Percentiles rank a stretch among this genome's conserved stretches.
Conservation (phyloP, 176 grass and related monocot genomes). For the Pontederia paniculata region DNA sequence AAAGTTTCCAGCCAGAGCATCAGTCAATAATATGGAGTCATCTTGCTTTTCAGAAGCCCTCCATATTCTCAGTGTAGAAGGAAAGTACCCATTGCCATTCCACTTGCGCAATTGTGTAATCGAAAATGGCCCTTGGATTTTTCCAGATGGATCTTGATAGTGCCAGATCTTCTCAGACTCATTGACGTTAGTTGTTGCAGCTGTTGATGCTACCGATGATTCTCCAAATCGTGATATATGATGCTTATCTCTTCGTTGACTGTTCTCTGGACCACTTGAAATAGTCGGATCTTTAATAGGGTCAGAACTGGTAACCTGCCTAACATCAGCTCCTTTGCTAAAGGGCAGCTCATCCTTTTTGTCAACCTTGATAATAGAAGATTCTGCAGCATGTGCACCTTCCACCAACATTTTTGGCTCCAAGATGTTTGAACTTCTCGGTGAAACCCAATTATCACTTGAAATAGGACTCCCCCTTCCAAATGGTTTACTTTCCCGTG, state of each 20-base stretch:
- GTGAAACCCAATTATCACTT: conserved; percentile 37
- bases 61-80: conserved; percentile 78
- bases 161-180: conserved; percentile 93
- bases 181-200: conserved; percentile 24
- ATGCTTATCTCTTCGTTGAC: conserved; percentile 23
- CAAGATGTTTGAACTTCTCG: conserved; percentile 40
- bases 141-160: conserved; percentile 75
- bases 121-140: conserved; percentile 96
- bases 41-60: conserved; percentile 70
- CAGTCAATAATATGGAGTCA: conserved; percentile 64
- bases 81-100: conserved; percentile 84
- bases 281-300: conserved; percentile 6
- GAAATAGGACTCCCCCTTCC: conserved; percentile 20
- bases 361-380: conserved; percentile 26
- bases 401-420: conserved; percentile 42
- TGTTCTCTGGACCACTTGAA: conserved; percentile 1
- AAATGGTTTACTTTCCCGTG: conserved; percentile 40
- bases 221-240: conserved; percentile 15
- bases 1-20: conserved; percentile 83
- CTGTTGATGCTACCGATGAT: conserved; percentile 20
- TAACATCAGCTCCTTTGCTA: conserved; percentile 25
- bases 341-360: conserved; percentile 32
- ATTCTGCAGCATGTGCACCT: conserved; percentile 34
- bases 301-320: conserved; percentile 24
- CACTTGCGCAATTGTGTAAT: conserved; percentile 84